Evolutionary conservation across 345 rosid genomes (phyloP).

Genomic region (Crucihimalaya himalaica): DNA sequence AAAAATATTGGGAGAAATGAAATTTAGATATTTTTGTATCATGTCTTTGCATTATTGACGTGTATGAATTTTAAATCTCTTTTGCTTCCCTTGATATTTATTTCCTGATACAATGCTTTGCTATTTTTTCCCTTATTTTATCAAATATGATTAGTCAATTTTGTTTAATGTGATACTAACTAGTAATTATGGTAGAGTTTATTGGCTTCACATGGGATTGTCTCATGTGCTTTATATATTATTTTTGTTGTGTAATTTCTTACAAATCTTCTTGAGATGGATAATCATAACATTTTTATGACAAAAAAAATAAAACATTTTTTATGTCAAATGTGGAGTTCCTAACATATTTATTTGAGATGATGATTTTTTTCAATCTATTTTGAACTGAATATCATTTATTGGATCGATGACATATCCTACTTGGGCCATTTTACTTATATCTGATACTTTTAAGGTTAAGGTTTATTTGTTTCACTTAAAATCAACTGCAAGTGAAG

Average conservation of each 20-base stretch:
- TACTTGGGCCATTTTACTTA: not conserved
- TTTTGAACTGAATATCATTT: not conserved
- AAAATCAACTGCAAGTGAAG: not conserved
- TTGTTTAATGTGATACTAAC: not conserved
- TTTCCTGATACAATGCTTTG: not conserved
- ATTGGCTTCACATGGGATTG: not conserved
- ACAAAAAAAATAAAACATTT: not conserved
- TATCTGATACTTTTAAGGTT: not conserved
- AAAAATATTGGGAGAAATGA: not conserved
- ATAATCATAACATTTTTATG: not conserved
- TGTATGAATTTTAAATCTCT: not conserved
- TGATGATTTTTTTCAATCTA: not conserved
- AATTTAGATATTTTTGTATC: constrained; percentile 17
- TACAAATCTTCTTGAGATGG: not conserved
- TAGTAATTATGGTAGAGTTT: not conserved
- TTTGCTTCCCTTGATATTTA: not conserved
- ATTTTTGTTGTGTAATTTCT: not conserved
- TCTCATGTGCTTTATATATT: not conserved
- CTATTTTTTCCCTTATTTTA: not conserved
- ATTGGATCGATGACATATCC: not conserved
- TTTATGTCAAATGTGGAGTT: not conserved
- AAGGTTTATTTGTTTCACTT: not conserved
- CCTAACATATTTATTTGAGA: not conserved
- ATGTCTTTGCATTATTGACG: constrained; percentile 36
- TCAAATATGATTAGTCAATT: not conserved